Percentiles rank a stretch among this genome's conserved stretches.
These are phyloP conservation scores for Tirmania nivea DNA, from an alignment of 495 filamentous ascomycete genomes.

Conservation along the genomic window DNA sequence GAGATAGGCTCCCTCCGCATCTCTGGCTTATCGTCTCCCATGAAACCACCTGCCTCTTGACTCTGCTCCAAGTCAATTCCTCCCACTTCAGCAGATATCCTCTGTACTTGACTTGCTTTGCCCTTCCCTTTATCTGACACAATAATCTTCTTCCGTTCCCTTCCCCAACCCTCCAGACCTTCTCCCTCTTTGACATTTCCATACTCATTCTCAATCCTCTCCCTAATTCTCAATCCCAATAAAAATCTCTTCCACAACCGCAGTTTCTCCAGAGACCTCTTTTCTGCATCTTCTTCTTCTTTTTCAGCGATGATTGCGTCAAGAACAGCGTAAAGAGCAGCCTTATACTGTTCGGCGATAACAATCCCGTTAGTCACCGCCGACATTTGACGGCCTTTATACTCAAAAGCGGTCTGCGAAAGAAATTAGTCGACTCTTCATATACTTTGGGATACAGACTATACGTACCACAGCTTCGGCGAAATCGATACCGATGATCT, in stretches of 20 bases:
- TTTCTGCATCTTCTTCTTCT: slow-evolving; percentile 33
- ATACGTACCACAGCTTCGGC: slow-evolving; percentile 45
- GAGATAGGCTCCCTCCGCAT: background rate
- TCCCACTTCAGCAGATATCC: background rate
- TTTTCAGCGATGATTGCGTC: slow-evolving; percentile 28
- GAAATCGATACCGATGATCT: slow-evolving; percentile 61
- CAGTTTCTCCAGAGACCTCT: slow-evolving; percentile 34
- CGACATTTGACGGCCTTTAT: slow-evolving; percentile 60
- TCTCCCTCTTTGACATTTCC: slow-evolving; percentile 17
- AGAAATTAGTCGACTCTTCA: background rate
- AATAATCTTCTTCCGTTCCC: slow-evolving; percentile 11
- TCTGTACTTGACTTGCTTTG: background rate
- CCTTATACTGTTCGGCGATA: slow-evolving; percentile 6
- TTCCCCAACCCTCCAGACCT: slow-evolving; percentile 29
- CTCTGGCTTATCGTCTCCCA: slow-evolving; percentile 12
- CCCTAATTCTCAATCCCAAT: slow-evolving; percentile 50
- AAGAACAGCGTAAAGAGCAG: background rate
- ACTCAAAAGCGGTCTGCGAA: slow-evolving; percentile 51
- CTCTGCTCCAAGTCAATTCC: slow-evolving; percentile 3
- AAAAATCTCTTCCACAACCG: slow-evolving; percentile 49
- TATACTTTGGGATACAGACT: background rate
- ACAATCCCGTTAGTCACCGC: slow-evolving; percentile 57
- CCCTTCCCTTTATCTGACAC: background rate
- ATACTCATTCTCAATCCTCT: slow-evolving; percentile 28
- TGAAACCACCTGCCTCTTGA: slow-evolving; percentile 15